Evolutionary conservation across 495 filamentous ascomycete genomes (phyloP).

Genomic region (Tuber magnatum): DNA sequence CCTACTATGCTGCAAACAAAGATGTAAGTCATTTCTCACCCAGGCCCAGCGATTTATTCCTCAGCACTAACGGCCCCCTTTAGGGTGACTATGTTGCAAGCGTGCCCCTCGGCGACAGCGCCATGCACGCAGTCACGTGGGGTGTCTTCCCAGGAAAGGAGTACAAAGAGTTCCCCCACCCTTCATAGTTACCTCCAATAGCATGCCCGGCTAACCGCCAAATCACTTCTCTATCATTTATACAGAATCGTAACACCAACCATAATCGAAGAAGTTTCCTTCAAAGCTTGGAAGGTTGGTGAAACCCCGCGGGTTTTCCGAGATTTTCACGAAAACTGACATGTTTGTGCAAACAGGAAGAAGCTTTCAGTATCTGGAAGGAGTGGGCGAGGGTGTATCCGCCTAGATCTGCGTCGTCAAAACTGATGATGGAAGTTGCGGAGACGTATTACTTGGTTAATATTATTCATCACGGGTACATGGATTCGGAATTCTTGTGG

Average conservation of each 20-base stretch:
- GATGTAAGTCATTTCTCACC: conserved; percentile 7
- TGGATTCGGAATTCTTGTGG: conserved; percentile 61
- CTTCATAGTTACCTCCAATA: conserved; percentile 7
- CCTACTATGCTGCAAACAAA: conserved; percentile 76
- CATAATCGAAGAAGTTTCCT: conserved; percentile 94
- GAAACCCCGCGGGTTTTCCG: not conserved
- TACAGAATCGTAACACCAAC: conserved; percentile 77
- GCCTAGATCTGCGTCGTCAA: conserved; percentile 55
- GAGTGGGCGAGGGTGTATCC: conserved; percentile 88
- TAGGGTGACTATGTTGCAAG: conserved; percentile 36
- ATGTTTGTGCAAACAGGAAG: conserved; percentile 49
- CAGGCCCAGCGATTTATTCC: not conserved
- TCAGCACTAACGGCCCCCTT: not conserved
- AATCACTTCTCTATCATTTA: not conserved
- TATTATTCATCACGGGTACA: conserved; percentile 78
- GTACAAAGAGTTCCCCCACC: conserved; percentile 25
- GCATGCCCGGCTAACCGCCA: conserved; percentile 14
- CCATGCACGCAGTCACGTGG: conserved; percentile 94
- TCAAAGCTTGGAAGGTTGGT: conserved; percentile 68
- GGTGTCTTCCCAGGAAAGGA: conserved; percentile 93
- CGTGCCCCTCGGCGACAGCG: conserved; percentile 43
- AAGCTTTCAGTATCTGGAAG: conserved; percentile 89
- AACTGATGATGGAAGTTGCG: conserved; percentile 58
- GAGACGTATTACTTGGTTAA: conserved; percentile 79
- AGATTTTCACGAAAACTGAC: not conserved